phyloP scores from a whole-genome alignment of 169 alveolate species.

The Cystoisospora suis region DNA sequence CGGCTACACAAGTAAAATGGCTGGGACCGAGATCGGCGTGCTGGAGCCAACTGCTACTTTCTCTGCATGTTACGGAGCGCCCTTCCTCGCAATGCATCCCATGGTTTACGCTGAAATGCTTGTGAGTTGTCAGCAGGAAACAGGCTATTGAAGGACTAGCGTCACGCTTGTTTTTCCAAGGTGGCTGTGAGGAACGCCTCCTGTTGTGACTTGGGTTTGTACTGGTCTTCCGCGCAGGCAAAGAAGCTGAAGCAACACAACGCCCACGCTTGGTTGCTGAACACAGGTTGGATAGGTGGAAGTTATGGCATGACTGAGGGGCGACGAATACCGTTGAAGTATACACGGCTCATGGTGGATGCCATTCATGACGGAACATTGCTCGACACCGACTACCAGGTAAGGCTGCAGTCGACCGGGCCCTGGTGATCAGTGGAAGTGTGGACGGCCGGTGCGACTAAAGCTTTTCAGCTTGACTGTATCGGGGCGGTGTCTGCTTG shows the following conservation, averaged over 20 bases:
- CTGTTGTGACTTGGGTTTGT: no score
- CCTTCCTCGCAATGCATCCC: conserved; percentile 95
- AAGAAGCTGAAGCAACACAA: conserved; percentile 74
- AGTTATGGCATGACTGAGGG: conserved; percentile 88
- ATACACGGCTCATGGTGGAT: conserved; percentile 90
- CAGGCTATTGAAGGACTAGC: no score
- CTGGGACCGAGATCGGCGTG: conserved; percentile 93
- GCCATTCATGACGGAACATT: conserved; percentile 87
- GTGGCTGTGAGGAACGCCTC: no score
- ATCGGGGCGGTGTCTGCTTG: background rate
- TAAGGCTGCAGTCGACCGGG: background rate
- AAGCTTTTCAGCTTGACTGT: background rate
- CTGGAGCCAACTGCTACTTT: conserved; percentile 93
- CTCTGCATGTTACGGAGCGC: conserved; percentile 97
- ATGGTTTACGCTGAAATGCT: conserved; percentile 89
- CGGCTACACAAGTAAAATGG: conserved; percentile 96
- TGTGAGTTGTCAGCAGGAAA: conserved; percentile 58
- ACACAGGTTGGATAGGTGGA: conserved; percentile 97
- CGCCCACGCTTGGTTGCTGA: conserved; percentile 89
- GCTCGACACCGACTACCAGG: conserved; percentile 18
- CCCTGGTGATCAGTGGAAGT: background rate
- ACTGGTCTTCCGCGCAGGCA: conserved; percentile 55
- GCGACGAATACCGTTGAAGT: conserved; percentile 86
- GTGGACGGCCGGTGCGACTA: background rate
- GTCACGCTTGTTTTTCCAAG: no score